phyloP scores from a whole-genome alignment of 31 red algal species.

The Bonnemaisonia californica region DNA sequence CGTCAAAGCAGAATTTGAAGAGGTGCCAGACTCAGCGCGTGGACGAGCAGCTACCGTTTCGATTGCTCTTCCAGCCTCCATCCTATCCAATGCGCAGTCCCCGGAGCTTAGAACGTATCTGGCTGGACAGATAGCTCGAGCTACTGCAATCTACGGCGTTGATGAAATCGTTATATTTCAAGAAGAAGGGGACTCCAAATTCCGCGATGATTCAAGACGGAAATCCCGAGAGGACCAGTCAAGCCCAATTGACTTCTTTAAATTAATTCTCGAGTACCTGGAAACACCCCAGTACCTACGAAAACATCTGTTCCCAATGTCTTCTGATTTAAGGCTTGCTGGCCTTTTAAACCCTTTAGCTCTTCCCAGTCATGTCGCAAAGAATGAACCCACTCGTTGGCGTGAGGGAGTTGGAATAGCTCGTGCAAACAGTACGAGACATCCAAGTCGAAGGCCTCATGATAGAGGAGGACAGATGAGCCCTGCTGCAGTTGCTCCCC shows the following conservation, averaged over 20 bases:
- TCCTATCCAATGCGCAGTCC: conserved; percentile 85
- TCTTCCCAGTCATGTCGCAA: conserved; percentile 78
- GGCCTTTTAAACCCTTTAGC: conserved; percentile 94
- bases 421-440: background rate
- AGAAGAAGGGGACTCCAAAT: conserved; percentile 15
- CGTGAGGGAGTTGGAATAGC: conserved; percentile 85
- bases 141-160: conserved; percentile 80
- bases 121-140: conserved; percentile 84
- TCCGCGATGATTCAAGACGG: background rate
- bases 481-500: background rate
- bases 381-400: conserved; percentile 60
- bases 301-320: conserved; percentile 83
- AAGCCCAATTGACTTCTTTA: conserved; percentile 48
- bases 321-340: conserved; percentile 62
- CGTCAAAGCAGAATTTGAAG: background rate
- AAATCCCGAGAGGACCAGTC: conserved; percentile 2
- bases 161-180: conserved; percentile 89
- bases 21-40: background rate
- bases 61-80: conserved; percentile 85
- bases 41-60: conserved; percentile 57
- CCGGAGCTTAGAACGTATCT: conserved; percentile 81
- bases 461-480: background rate
- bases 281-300: conserved; percentile 96
- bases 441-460: background rate
- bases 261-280: conserved; percentile 77